These are phyloP conservation scores for Clitopilus passeckerianus DNA, from an alignment of 768 basidiomycete genomes.

Conservation along the genomic window DNA sequence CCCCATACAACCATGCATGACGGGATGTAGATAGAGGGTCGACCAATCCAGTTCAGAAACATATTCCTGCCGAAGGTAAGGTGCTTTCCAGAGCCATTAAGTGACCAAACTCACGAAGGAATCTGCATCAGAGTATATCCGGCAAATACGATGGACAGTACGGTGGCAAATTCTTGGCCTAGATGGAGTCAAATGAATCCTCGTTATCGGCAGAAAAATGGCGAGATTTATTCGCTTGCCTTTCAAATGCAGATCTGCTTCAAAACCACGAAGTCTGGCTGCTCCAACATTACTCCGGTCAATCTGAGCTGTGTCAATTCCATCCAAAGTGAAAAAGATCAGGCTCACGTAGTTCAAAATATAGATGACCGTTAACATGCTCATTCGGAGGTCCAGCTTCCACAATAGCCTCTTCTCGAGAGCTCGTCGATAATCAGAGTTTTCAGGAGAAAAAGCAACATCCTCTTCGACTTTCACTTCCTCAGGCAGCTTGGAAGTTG, in stretches of 20 bases:
- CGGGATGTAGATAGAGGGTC: slow-evolving; percentile 52
- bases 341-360: slow-evolving; percentile 17
- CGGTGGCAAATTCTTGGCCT: slow-evolving; percentile 39
- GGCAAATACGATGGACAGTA: slow-evolving; percentile 46
- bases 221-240: slow-evolving; percentile 9
- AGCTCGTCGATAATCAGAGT: neutral
- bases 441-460: neutral
- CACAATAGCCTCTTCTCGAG: slow-evolving; percentile 18
- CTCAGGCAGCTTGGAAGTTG: too few species aligned
- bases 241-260: slow-evolving; percentile 40
- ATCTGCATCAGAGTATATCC: slow-evolving; percentile 20
- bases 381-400: slow-evolving; percentile 34
- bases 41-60: slow-evolving; percentile 48
- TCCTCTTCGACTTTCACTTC: too few species aligned
- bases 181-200: neutral
- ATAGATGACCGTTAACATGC: slow-evolving; percentile 20
- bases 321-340: neutral
- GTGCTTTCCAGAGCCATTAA: neutral
- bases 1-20: slow-evolving; percentile 53
- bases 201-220: neutral
- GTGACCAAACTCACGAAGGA: slow-evolving; percentile 22
- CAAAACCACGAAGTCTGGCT: slow-evolving; percentile 51
- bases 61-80: slow-evolving; percentile 49
- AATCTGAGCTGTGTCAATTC: slow-evolving; percentile 25
- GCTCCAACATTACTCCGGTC: slow-evolving; percentile 58